Percentiles rank a stretch among this genome's conserved stretches.
Conservation (phyloP, 2,329 filamentous ascomycete species). For the Diaporthe batatas region DNA sequence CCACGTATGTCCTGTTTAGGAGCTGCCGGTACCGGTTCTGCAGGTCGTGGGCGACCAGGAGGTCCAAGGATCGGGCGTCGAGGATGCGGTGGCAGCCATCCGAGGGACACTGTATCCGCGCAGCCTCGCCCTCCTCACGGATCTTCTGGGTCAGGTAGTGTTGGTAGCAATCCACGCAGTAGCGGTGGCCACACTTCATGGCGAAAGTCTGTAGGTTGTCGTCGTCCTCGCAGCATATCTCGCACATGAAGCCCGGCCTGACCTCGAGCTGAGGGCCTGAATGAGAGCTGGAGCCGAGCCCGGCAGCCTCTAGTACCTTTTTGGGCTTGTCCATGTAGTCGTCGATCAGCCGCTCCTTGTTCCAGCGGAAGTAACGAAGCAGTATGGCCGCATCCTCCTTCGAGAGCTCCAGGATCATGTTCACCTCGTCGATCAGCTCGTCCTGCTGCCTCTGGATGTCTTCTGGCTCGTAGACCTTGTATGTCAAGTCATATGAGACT, state of each 20-base stretch:
- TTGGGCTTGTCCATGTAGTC: constrained; percentile 93
- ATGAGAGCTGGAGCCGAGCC: constrained; percentile 76
- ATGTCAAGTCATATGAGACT: constrained; percentile 86
- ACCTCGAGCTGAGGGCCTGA: constrained; percentile 76
- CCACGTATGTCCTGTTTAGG: constrained; percentile 93
- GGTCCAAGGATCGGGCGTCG: constrained; percentile 86
- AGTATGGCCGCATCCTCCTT: constrained; percentile 93
- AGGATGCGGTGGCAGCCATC: constrained; percentile 91
- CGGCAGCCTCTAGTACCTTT: constrained; percentile 85
- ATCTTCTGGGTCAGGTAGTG: constrained; percentile 96
- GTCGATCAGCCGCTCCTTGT: constrained; percentile 94
- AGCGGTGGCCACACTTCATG: constrained; percentile 94
- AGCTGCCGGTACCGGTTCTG: constrained; percentile 81
- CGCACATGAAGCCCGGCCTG: constrained; percentile 85
- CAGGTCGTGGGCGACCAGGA: constrained; percentile 75
- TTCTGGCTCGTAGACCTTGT: constrained; percentile 81
- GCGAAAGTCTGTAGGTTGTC: constrained; percentile 85
- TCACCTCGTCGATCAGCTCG: constrained; percentile 88
- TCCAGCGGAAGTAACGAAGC: constrained; percentile 91
- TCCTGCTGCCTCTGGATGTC: constrained; percentile 91
- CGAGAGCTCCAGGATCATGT: constrained; percentile 88
- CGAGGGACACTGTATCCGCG: constrained; percentile 92
- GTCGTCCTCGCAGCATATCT: constrained; percentile 95
- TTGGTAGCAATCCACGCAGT: constrained; percentile 91
- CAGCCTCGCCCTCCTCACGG: constrained; percentile 93